Evolutionary conservation across 805 yeast genomes (phyloP).

Genomic region (Schwanniomyces polymorphus): DNA sequence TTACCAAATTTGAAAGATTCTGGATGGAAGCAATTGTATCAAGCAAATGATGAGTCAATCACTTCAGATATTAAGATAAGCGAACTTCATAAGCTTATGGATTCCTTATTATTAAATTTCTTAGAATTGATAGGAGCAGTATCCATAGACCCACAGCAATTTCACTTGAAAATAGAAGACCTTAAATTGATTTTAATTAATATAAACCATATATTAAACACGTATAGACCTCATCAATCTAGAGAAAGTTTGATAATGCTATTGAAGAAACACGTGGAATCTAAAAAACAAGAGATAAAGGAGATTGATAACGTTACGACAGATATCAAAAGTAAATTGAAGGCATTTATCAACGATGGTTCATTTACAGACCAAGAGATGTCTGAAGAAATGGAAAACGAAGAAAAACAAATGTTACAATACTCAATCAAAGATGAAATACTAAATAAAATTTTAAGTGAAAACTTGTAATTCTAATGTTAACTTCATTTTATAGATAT

Average conservation of each 20-base stretch:
- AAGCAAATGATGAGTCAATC: slow-evolving; percentile 34
- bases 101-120: slow-evolving; percentile 76
- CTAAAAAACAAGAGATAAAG: slow-evolving; percentile 55
- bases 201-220: slow-evolving; percentile 87
- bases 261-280: slow-evolving; percentile 67
- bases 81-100: slow-evolving; percentile 77
- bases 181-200: slow-evolving; percentile 80
- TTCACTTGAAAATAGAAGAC: slow-evolving; percentile 65
- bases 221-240: slow-evolving; percentile 93
- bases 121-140: slow-evolving; percentile 80
- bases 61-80: slow-evolving; percentile 52
- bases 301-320: slow-evolving; percentile 41
- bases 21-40: slow-evolving; percentile 76
- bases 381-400: not conserved
- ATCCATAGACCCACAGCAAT: slow-evolving; percentile 67
- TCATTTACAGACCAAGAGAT: not conserved
- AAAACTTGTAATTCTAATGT: slow-evolving; percentile 1
- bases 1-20: slow-evolving; percentile 73
- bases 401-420: not conserved
- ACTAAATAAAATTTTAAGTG: slow-evolving; percentile 5
- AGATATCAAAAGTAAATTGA: slow-evolving; percentile 38
- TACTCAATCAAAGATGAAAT: slow-evolving; percentile 3
- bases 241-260: slow-evolving; percentile 82
- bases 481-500: not conserved
- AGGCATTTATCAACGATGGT: slow-evolving; percentile 13